Evolutionary conservation across 2,329 filamentous ascomycete genomes (phyloP).

Genomic region (Gaeumannomyces sp.): DNA sequence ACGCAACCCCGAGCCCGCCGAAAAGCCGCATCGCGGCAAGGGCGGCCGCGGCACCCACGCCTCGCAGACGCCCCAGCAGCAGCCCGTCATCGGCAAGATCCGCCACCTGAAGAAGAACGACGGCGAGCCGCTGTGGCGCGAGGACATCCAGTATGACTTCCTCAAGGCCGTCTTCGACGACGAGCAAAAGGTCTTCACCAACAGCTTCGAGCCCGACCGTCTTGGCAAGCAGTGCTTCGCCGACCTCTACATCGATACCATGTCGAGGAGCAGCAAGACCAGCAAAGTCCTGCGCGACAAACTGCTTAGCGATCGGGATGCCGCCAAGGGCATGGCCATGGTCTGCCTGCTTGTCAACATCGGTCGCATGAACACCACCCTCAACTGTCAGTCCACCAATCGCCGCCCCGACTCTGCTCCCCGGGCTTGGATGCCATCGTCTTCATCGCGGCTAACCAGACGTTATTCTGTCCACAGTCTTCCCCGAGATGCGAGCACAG

Average conservation of each 20-base stretch:
- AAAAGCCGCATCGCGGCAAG: constrained; percentile 23
- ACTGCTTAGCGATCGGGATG: constrained; percentile 81
- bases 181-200: constrained; percentile 72
- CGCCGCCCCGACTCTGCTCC: constrained; percentile 8
- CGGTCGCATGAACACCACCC: constrained; percentile 95
- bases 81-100: constrained; percentile 59
- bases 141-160: constrained; percentile 86
- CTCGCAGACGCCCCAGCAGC: constrained; percentile 28
- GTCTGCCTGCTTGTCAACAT: constrained; percentile 96
- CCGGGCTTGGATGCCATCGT: neutral
- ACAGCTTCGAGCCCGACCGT: constrained; percentile 65
- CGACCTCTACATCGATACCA: constrained; percentile 95
- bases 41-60: constrained; percentile 19
- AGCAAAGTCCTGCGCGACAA: constrained; percentile 98
- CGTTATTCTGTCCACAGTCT: constrained; percentile 56
- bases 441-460: constrained; percentile 13
- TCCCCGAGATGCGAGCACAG: constrained; percentile 98
- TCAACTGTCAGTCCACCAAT: constrained; percentile 67
- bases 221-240: constrained; percentile 73
- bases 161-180: constrained; percentile 75
- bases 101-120: constrained; percentile 84
- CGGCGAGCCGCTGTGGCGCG: constrained; percentile 78
- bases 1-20: constrained; percentile 35
- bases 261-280: constrained; percentile 97
- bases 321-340: constrained; percentile 98